These are phyloP conservation scores for Eucalyptus caleyi DNA, from an alignment of 345 rosid species.

Conservation along the genomic window DNA sequence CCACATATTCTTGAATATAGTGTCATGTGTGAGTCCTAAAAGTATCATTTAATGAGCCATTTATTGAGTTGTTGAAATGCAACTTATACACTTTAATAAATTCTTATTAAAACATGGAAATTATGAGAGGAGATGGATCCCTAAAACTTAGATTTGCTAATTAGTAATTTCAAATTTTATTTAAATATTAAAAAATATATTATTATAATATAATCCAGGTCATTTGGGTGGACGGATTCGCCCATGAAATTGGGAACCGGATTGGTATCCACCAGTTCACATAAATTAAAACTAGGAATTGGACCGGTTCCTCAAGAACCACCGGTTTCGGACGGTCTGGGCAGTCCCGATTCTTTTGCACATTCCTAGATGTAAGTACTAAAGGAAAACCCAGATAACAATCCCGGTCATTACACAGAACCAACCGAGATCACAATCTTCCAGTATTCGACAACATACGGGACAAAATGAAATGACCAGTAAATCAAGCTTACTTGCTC, in stretches of 20 bases:
- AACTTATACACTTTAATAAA: too few relatives aligned
- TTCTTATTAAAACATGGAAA: too few relatives aligned
- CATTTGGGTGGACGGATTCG: fast-evolving
- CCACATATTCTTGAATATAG: too few relatives aligned
- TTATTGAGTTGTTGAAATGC: too few relatives aligned
- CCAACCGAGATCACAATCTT: neutral
- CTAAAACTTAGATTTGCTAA: too few relatives aligned
- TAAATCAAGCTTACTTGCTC: neutral
- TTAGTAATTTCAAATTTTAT: too few relatives aligned
- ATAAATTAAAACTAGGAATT: fast-evolving
- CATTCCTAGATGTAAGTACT: fast-evolving
- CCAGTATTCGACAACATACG: neutral
- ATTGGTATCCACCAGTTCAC: fast-evolving
- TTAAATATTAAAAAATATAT: too few relatives aligned
- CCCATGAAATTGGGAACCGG: fast-evolving
- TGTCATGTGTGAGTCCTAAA: too few relatives aligned
- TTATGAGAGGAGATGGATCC: fast-evolving
- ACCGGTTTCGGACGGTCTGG: fast-evolving
- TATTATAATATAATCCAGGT: too few relatives aligned
- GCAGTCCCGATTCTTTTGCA: too few relatives aligned
- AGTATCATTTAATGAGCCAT: too few relatives aligned
- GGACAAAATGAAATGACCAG: neutral
- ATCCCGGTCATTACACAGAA: neutral
- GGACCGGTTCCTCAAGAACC: too few relatives aligned
- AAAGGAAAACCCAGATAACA: neutral